Conservation (phyloP, 306 rosid genomes). For the Mimosa pudica region DNA sequence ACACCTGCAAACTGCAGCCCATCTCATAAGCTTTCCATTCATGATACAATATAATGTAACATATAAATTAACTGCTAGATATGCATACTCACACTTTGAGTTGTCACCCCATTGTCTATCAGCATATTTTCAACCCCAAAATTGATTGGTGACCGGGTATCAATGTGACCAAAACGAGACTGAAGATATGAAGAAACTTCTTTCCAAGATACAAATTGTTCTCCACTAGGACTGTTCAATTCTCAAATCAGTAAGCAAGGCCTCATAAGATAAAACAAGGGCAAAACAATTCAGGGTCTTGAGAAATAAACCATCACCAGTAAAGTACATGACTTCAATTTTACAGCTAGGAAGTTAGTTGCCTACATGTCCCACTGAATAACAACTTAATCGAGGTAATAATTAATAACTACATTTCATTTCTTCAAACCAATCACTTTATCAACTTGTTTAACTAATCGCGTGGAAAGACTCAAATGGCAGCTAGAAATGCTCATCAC, state of each 20-base stretch:
- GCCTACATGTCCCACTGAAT: too few relatives aligned
- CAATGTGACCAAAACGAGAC: constrained; percentile 43
- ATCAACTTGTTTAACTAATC: too few relatives aligned
- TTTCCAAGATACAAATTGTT: constrained; percentile 75
- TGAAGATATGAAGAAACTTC: constrained; percentile 71
- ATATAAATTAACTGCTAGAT: constrained; percentile 6
- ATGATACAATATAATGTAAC: constrained; percentile 3
- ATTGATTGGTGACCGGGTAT: constrained; percentile 37
- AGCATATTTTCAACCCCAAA: constrained; percentile 41
- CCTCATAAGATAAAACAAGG: neutral
- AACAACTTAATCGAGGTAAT: too few relatives aligned
- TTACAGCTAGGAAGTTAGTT: too few relatives aligned
- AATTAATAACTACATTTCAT: too few relatives aligned
- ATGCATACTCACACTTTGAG: constrained; percentile 52
- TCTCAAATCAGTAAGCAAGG: constrained; percentile 36
- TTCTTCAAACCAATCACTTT: too few relatives aligned
- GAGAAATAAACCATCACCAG: neutral
- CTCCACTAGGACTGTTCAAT: constrained; percentile 76
- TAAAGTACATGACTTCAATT: neutral
- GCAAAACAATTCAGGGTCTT: neutral
- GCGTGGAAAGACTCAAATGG: too few relatives aligned
- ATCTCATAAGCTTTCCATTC: constrained; percentile 37
- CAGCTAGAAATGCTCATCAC: too few relatives aligned
- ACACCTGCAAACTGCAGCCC: constrained; percentile 55
- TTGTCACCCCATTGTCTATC: constrained; percentile 37